Percentiles rank a stretch among this genome's conserved stretches.
Evolutionary conservation across 768 basidiomycete species (phyloP).

Genomic region (Leccinum longicurvipes): DNA sequence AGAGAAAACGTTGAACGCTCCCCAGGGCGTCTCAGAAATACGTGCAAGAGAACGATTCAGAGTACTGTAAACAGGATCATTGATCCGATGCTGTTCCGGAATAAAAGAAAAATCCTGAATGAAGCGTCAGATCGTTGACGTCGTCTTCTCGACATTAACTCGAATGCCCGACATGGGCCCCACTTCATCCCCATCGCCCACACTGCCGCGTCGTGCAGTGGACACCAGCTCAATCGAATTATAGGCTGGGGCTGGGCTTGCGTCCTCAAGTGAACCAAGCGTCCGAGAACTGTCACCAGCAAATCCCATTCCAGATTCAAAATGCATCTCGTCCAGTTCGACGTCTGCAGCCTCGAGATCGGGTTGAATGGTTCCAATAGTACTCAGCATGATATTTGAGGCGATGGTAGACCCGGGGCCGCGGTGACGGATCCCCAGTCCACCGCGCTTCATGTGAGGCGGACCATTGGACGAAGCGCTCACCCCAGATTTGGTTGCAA

Average conservation of each 20-base stretch:
- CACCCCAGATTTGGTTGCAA: conserved; percentile 58
- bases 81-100: conserved; percentile 26
- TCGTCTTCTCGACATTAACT: conserved; percentile 61
- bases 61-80: conserved; percentile 23
- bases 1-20: conserved; percentile 11
- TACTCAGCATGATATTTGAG: conserved; percentile 62
- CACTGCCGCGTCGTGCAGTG: conserved; percentile 12
- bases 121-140: conserved; percentile 41
- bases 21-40: conserved; percentile 10
- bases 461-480: conserved; percentile 23
- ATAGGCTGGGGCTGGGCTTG: conserved; percentile 52
- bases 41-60: conserved; percentile 19
- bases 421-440: conserved; percentile 48
- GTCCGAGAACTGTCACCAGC: conserved; percentile 41
- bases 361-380: conserved; percentile 58
- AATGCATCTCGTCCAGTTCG: conserved; percentile 52
- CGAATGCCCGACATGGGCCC: conserved; percentile 42
- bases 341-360: conserved; percentile 50
- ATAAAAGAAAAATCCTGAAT: conserved; percentile 10
- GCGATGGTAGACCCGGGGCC: conserved; percentile 52
- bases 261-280: conserved; percentile 27
- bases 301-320: conserved; percentile 52
- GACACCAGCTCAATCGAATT: conserved; percentile 40
- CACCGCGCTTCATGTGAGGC: conserved; percentile 22
- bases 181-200: conserved; percentile 22